Conservation (phyloP, 257 asterid species). For the Nicotiana paniculata region DNA sequence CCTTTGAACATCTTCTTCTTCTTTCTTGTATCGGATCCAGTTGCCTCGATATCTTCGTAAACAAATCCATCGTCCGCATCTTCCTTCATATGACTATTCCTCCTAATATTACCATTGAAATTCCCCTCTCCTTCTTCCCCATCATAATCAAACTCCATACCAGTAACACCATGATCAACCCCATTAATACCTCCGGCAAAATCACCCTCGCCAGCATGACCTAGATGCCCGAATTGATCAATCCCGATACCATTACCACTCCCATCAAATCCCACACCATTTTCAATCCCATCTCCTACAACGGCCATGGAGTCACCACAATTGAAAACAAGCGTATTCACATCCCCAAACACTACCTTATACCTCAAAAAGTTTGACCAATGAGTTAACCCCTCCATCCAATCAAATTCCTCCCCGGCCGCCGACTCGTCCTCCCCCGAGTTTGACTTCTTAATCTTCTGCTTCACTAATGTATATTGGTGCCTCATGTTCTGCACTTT, state of each 20-base stretch:
- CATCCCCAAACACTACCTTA: constrained; percentile 88
- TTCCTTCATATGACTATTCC: constrained; percentile 47
- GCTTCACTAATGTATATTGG: constrained; percentile 92
- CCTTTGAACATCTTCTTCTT: constrained; percentile 67
- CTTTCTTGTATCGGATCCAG: constrained; percentile 49
- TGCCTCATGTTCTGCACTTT: constrained; percentile 99
- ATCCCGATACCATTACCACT: constrained; percentile 53
- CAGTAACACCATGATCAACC: constrained; percentile 72
- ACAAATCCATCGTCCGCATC: constrained; percentile 46
- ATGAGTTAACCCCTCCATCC: constrained; percentile 82
- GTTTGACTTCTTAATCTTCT: constrained; percentile 76
- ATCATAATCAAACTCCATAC: constrained; percentile 74
- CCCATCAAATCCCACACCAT: constrained; percentile 63
- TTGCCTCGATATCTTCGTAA: constrained; percentile 61
- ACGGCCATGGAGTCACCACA: constrained; percentile 31
- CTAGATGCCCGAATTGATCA: constrained; percentile 59
- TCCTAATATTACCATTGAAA: constrained; percentile 40
- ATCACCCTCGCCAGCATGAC: constrained; percentile 55
- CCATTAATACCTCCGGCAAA: constrained; percentile 71
- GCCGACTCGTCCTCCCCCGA: constrained; percentile 35
- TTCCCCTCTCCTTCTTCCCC: constrained; percentile 77
- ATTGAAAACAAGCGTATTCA: constrained; percentile 36
- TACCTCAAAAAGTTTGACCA: constrained; percentile 93
- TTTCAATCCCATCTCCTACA: constrained; percentile 55
- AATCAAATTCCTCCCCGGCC: constrained; percentile 79